A percentile compares a stretch with the other conserved stretches of the same genome.
Conservation (phyloP, 2,329 filamentous ascomycete species). For the Colletotrichum nymphaeae region DNA sequence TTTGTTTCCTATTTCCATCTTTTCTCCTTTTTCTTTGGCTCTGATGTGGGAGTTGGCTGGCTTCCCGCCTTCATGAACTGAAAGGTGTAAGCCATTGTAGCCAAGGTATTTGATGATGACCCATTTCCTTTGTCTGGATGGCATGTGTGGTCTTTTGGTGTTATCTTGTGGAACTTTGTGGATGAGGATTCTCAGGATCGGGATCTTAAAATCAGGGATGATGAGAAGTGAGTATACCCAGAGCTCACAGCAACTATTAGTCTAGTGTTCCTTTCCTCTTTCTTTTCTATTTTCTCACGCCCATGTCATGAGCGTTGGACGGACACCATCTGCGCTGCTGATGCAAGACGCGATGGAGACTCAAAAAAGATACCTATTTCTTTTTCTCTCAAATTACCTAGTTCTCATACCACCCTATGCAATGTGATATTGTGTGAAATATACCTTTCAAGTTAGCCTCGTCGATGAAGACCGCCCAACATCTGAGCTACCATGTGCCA, state of each 20-base stretch:
- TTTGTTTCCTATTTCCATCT: not conserved
- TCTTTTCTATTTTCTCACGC: not conserved
- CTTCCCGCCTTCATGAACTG: not conserved
- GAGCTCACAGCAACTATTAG: not conserved
- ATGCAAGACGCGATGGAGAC: not conserved
- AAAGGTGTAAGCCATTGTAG: not conserved
- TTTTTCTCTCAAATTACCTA: no score
- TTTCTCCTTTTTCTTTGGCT: not conserved
- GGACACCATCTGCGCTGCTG: not conserved
- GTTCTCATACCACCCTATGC: no score
- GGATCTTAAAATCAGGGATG: not conserved
- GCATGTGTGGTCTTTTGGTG: not conserved
- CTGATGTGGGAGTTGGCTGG: not conserved
- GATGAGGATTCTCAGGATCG: not conserved
- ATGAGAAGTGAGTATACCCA: conserved; percentile 2
- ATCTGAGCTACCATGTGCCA: not conserved
- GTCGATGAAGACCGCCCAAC: not conserved
- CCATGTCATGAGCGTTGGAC: not conserved
- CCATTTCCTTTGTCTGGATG: conserved; percentile 2
- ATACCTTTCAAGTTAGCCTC: not conserved
- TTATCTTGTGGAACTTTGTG: not conserved
- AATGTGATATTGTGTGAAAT: not conserved
- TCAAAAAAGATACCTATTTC: not conserved
- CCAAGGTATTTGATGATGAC: not conserved
- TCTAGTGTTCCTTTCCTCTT: not conserved